Evolutionary conservation across 2,329 filamentous ascomycete genomes (phyloP), one percentile per base, ranked within the genome.

Genomic region (Paraphoma sp.): DNA sequence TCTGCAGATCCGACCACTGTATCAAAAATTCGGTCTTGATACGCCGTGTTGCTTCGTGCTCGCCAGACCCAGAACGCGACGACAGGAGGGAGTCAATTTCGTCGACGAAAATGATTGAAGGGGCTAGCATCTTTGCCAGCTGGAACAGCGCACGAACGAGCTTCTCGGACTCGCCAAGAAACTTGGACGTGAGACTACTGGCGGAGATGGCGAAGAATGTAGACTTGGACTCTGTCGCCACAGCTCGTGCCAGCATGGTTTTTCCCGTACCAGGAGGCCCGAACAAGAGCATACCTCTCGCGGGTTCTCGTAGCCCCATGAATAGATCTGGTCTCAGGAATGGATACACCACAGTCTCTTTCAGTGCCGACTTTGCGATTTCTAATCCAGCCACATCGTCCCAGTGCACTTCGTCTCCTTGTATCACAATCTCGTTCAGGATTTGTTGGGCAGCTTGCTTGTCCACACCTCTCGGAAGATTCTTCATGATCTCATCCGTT

Each of bases 21-120:
- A 99, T 97, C 30, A 99, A 80, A 68, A 99, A 99, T 72, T 99
- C 95, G 0, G 95, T 99, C 79, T 99, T 99, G 72, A 97, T 96
- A 53, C 95, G 86, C 54, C 94, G 84, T 0, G 93, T 96, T 0
- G 95, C 92, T 78, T 99, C 95, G 68, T 98, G 91, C 71, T 98
- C 95, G 1, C 91, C 89, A 3, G 89, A 89, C 0, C 92, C 91
- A 6, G 90, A 91, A 49, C 95, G 84, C 14, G 93, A 87, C 0
- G 93, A 96, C 0, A 99, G 83, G 0, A 99, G 81, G 0, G 93
- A 97, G 75, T 99, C 95, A 60, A 99, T 99, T 74, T 99, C 95
- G 70, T 99, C 95, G 4, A 99, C 93, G 67, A 99, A 99, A 56
- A 99, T 98, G 73, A 99, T 98, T 59, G 91, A 95, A 0, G 95